Base-by-base conservation (phyloP, 306 rosid genomes). In the Sicyos baderoa region DNA sequence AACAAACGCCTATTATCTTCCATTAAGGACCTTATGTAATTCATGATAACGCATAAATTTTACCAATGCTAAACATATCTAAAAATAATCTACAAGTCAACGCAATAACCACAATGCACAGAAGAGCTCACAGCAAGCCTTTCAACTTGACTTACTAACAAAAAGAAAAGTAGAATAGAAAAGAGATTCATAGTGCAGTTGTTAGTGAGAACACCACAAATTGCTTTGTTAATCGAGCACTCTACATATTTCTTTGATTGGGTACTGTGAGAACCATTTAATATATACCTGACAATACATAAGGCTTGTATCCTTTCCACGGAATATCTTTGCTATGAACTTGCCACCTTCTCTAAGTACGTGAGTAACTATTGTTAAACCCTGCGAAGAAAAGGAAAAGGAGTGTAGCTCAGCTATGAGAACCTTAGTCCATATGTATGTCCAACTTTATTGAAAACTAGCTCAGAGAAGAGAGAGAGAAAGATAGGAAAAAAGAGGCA, bases 241-340 rank as follows among this genome's bases (percentile, higher is more conserved):
- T 5, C 44, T 37, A 37, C 44, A 37, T 7, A 37, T 37, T 37
- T 37, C 44, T 37, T 56, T 75, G 35, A 58, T 53, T 29, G 35
- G 32, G 17, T 62, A 47, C 51, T 42, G 55, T 21, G 65, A 55
- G 23, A 75, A 49, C 60, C 76, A 87, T 49, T 77, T 64, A 61
- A 61, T 21, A 76, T 42, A 50, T 83, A 93, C 98, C 98, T 93
- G 97, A 64, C 94, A 85, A 78, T 93, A 93, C 44, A 93, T 73
- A 82, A 89, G 98, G 79, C 98, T 86, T 9, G 97, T 89, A 74
- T 93, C 97, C 70, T 93, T 93, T 67, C 98, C 97, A 75, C 97
- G 88, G 61, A 93, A 93, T 82, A 93, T 93, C 84, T 93, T 93
- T 40, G 97, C 98, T 70, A 90, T 88, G 85, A 93, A 90, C 74